Percentiles rank a stretch among this genome's conserved stretches.
Evolutionary conservation across 2,329 filamentous ascomycete genomes (phyloP).

Genomic region (Aspergillus melleus): DNA sequence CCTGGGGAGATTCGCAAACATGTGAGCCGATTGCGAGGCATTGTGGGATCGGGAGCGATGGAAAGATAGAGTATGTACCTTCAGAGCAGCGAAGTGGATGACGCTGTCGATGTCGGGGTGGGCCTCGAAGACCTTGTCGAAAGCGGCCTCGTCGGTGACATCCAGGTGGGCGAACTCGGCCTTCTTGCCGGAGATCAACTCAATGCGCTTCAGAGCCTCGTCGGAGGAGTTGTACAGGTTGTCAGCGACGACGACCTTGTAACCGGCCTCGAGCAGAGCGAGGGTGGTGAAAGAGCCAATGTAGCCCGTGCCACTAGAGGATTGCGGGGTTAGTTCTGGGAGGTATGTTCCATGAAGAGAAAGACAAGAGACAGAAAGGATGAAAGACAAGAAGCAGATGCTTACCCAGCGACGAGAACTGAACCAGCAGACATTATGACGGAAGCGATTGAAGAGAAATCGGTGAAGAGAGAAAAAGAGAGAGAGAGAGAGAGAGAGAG

Average conservation of each 20-base stretch:
- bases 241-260: constrained; percentile 95
- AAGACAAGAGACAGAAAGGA: constrained; percentile 13
- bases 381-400: constrained; percentile 12
- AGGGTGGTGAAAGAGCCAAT: constrained; percentile 97
- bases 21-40: not conserved
- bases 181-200: constrained; percentile 86
- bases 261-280: constrained; percentile 86
- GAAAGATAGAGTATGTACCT: constrained; percentile 56
- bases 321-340: constrained; percentile 20
- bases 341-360: constrained; percentile 19
- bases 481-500: constrained; percentile 5
- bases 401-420: constrained; percentile 89
- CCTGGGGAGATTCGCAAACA: constrained; percentile 54
- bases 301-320: constrained; percentile 87
- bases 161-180: constrained; percentile 83
- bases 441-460: constrained; percentile 7
- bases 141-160: constrained; percentile 77
- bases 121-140: constrained; percentile 84
- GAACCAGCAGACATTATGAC: constrained; percentile 74
- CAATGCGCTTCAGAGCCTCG: constrained; percentile 90
- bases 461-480: constrained; percentile 2
- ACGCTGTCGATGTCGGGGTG: constrained; percentile 96
- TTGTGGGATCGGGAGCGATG: not conserved
- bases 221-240: constrained; percentile 95
- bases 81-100: constrained; percentile 97